These are phyloP conservation scores for Ramularia endophylla DNA, from an alignment of 2,329 filamentous ascomycete species.

Conservation along the genomic window DNA sequence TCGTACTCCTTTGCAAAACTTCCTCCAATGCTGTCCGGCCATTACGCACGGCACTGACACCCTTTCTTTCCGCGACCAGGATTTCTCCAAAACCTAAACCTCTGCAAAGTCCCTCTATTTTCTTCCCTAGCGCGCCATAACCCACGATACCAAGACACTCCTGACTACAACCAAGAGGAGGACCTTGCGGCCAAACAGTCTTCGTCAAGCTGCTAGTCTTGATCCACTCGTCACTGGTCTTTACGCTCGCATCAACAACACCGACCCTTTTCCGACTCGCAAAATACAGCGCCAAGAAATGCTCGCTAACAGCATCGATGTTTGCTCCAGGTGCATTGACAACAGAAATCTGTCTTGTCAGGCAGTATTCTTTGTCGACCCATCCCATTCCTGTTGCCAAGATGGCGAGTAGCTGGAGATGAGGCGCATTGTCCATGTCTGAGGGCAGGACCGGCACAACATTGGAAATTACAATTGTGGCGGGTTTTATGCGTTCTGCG, in stretches of 20 bases:
- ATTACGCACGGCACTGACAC: slow-evolving; percentile 4
- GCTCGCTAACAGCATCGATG: slow-evolving; percentile 18
- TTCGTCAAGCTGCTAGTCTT: slow-evolving; percentile 14
- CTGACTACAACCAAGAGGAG: slow-evolving; percentile 15
- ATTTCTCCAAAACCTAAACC: slow-evolving; percentile 15
- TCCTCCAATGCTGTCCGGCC: slow-evolving; percentile 13
- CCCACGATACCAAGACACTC: slow-evolving; percentile 18
- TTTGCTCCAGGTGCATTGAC: slow-evolving; percentile 16
- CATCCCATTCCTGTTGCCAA: slow-evolving; percentile 19
- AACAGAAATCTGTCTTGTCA: slow-evolving; percentile 11
- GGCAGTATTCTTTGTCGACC: slow-evolving; percentile 19
- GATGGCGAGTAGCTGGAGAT: slow-evolving; percentile 16
- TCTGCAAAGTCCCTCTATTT: slow-evolving; percentile 10
- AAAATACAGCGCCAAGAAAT: slow-evolving; percentile 16
- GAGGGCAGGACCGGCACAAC: slow-evolving; percentile 14
- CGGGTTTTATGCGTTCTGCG: slow-evolving; percentile 15
- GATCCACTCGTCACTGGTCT: slow-evolving; percentile 16
- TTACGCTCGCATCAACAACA: slow-evolving; percentile 14
- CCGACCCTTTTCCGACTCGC: slow-evolving; percentile 15
- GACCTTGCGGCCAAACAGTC: slow-evolving; percentile 15
- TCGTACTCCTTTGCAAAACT: slow-evolving; percentile 11
- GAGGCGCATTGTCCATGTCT: slow-evolving; percentile 18
- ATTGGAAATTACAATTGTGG: slow-evolving; percentile 19
- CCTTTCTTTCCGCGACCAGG: slow-evolving; percentile 15
- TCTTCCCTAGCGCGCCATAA: slow-evolving; percentile 17